Percentiles rank a stretch among this genome's conserved stretches.
phyloP scores from a whole-genome alignment of 306 rosid genomes.

The Arachis hypogaea region DNA sequence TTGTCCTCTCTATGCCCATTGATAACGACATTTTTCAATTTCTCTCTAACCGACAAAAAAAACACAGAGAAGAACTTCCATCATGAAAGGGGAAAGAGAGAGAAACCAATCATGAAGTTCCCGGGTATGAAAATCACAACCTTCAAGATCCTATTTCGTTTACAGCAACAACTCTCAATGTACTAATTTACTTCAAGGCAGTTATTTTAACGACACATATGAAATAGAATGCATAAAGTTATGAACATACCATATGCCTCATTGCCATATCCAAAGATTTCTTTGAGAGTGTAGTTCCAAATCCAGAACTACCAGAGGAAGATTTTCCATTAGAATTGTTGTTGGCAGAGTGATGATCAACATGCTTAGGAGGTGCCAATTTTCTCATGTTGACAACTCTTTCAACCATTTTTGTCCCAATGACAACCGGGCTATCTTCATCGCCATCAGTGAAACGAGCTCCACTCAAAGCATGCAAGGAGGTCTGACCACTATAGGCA shows the following conservation, averaged over 20 bases:
- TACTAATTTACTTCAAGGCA: no score
- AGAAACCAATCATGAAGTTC: no score
- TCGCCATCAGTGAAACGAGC: constrained; percentile 64
- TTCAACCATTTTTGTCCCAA: constrained; percentile 94
- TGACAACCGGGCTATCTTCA: constrained; percentile 74
- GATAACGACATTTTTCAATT: no score
- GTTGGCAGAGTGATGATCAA: constrained; percentile 44
- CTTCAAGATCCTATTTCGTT: no score
- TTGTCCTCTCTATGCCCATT: no score
- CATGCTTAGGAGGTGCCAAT: constrained; percentile 82
- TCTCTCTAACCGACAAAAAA: no score
- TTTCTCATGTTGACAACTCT: constrained; percentile 98
- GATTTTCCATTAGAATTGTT: constrained; percentile 67
- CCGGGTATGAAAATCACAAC: no score
- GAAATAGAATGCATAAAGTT: no score
- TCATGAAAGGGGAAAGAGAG: no score
- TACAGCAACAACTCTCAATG: no score
- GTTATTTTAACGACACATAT: no score
- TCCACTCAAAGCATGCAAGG: constrained; percentile 57
- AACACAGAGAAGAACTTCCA: no score
- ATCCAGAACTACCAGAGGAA: constrained; percentile 69
- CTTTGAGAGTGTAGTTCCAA: constrained; percentile 90
- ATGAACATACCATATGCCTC: constrained; percentile 88
- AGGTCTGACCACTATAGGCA: constrained; percentile 47
- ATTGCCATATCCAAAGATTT: constrained; percentile 94